Evolutionary conservation across 2,329 filamentous ascomycete genomes (phyloP).

Genomic region (Scedosporium aurantiacum): DNA sequence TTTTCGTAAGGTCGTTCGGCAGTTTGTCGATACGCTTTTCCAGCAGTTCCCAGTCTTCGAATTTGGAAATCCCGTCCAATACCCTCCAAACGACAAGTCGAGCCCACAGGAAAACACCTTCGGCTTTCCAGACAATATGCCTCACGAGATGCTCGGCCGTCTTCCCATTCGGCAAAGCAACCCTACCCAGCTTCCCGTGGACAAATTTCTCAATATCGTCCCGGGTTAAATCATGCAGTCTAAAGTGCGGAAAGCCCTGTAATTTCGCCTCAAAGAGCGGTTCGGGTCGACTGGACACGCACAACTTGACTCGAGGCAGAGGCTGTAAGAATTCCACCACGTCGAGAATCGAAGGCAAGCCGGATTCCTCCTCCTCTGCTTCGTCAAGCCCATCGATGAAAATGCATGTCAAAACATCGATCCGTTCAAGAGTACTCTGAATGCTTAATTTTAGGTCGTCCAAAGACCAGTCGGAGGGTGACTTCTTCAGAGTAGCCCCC

Average conservation of each 20-base stretch:
- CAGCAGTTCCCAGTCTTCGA: not conserved
- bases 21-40: not conserved
- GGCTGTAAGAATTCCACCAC: not conserved
- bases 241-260: not conserved
- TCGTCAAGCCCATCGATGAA: not conserved
- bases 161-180: too few species aligned
- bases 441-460: not conserved
- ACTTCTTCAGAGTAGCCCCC: not conserved
- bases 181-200: not conserved
- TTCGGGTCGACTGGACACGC: not conserved
- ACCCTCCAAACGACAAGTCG: not conserved
- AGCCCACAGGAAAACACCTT: not conserved
- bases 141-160: not conserved
- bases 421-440: not conserved
- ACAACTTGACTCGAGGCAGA: not conserved
- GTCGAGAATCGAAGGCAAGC: too few species aligned
- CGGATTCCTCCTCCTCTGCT: not conserved
- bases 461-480: not conserved
- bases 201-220: not conserved
- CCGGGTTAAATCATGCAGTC: not conserved
- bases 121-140: not conserved
- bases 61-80: not conserved
- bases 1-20: not conserved
- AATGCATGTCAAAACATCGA: not conserved
- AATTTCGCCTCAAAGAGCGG: not conserved